Evolutionary conservation across 1,139 yeast species (phyloP).

Genomic region (Pichiaceae sp.): DNA sequence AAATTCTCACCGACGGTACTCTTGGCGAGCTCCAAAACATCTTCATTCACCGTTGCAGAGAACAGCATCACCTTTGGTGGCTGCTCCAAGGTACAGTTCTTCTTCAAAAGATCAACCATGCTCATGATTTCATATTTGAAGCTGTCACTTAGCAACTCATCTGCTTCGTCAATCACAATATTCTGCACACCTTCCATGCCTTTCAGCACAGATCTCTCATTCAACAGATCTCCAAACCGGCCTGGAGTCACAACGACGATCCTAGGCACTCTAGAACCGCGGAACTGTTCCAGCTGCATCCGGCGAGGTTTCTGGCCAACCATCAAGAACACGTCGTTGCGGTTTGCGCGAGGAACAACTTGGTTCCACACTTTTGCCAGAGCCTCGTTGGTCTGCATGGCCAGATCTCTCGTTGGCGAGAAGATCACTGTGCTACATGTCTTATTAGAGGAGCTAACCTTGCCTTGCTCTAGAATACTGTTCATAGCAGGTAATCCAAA

Average conservation of each 20-base stretch:
- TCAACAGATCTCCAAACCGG: slow-evolving; percentile 58
- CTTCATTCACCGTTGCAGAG: slow-evolving; percentile 78
- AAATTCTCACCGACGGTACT: slow-evolving; percentile 57
- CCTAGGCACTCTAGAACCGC: slow-evolving; percentile 16
- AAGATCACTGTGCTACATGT: slow-evolving; percentile 56
- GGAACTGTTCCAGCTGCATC: not conserved
- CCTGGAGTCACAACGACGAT: slow-evolving; percentile 91
- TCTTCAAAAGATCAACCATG: slow-evolving; percentile 38
- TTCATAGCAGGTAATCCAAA: slow-evolving; percentile 76
- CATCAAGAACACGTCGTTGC: slow-evolving; percentile 24
- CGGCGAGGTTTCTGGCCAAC: slow-evolving; percentile 29
- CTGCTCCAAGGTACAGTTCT: slow-evolving; percentile 18
- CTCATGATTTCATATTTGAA: slow-evolving; percentile 56
- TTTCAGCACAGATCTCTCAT: slow-evolving; percentile 33
- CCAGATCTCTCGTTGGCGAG: slow-evolving; percentile 91
- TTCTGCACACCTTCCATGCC: slow-evolving; percentile 49
- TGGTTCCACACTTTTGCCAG: slow-evolving; percentile 35
- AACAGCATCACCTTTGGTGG: slow-evolving; percentile 59
- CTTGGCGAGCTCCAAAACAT: slow-evolving; percentile 59
- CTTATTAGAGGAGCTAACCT: slow-evolving; percentile 15
- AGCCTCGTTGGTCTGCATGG: slow-evolving; percentile 73
- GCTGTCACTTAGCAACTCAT: slow-evolving; percentile 69
- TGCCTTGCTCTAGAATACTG: slow-evolving; percentile 27
- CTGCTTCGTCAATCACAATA: slow-evolving; percentile 85
- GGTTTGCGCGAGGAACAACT: slow-evolving; percentile 7